Percentiles rank a stretch among this genome's conserved stretches.
Conservation (phyloP, 768 basidiomycete species). For the Cyclocybe aegerita region DNA sequence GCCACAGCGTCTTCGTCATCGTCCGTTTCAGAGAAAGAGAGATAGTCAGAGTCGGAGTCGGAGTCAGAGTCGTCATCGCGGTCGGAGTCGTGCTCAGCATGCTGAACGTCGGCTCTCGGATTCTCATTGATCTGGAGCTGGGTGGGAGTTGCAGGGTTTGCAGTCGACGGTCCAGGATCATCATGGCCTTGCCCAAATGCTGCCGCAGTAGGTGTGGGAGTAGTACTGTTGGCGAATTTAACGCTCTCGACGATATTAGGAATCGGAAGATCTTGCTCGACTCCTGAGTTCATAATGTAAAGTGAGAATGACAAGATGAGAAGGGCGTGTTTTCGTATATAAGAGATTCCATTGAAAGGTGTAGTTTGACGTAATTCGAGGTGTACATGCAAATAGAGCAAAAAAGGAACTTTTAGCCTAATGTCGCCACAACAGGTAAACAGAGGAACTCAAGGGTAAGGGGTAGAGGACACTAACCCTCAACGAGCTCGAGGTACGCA, state of each 20-base stretch:
- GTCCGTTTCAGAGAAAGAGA: constrained; percentile 36
- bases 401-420: constrained; percentile 83
- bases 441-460: constrained; percentile 54
- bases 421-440: constrained; percentile 43
- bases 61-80: constrained; percentile 31
- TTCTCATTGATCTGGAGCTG: no score
- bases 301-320: background rate
- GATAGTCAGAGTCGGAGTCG: constrained; percentile 36
- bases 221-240: background rate
- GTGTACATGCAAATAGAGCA: constrained; percentile 50
- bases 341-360: constrained; percentile 23
- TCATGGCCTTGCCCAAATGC: no score
- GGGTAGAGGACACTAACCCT: constrained; percentile 78
- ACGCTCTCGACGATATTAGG: no score
- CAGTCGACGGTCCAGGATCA: no score
- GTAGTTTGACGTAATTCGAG: constrained; percentile 32
- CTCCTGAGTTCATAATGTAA: constrained; percentile 7
- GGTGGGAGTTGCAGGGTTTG: no score
- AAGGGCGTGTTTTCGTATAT: constrained; percentile 11
- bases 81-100: constrained; percentile 7
- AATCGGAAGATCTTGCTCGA: background rate
- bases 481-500: constrained; percentile 79
- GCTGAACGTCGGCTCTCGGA: background rate
- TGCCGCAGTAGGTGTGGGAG: background rate
- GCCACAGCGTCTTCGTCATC: constrained; percentile 40